Evolutionary conservation across 139 green algal species (phyloP).

Genomic region (Ettlia oleoabundans): DNA sequence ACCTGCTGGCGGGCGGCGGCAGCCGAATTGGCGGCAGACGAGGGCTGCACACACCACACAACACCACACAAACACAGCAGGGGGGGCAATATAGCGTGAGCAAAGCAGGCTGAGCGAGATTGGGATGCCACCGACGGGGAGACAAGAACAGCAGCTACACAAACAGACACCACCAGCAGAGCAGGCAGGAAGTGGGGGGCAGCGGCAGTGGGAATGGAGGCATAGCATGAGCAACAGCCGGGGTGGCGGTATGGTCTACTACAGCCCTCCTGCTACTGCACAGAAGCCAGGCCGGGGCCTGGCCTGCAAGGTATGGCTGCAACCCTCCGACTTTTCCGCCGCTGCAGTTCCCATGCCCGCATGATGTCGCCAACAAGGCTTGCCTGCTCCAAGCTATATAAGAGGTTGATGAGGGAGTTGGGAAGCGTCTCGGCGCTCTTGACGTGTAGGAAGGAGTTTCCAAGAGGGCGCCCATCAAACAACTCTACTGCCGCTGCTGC

Average conservation of each 20-base stretch:
- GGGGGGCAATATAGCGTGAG: background rate
- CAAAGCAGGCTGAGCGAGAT: background rate
- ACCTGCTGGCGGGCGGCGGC: background rate
- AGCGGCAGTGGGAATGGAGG: too few relatives aligned
- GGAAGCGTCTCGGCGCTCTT: conserved; percentile 10
- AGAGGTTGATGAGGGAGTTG: conserved; percentile 2
- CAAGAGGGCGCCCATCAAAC: conserved; percentile 42
- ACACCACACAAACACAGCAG: too few relatives aligned
- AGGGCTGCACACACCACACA: background rate
- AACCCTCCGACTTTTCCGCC: background rate
- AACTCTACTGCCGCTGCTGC: conserved; percentile 32
- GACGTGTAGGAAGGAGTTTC: conserved; percentile 50
- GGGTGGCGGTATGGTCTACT: background rate
- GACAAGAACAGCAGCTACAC: too few relatives aligned
- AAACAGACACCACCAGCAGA: too few relatives aligned
- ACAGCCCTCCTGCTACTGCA: too few relatives aligned
- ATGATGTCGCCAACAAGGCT: background rate
- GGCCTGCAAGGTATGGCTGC: background rate
- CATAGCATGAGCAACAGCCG: too few relatives aligned
- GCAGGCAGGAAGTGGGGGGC: too few relatives aligned
- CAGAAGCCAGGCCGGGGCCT: background rate
- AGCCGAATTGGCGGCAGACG: background rate
- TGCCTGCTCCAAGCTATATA: conserved; percentile 4
- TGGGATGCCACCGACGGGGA: background rate
- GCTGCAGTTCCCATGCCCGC: background rate